Base-by-base conservation (phyloP, 345 rosid genomes). In the Gossypium rotundifolium region DNA sequence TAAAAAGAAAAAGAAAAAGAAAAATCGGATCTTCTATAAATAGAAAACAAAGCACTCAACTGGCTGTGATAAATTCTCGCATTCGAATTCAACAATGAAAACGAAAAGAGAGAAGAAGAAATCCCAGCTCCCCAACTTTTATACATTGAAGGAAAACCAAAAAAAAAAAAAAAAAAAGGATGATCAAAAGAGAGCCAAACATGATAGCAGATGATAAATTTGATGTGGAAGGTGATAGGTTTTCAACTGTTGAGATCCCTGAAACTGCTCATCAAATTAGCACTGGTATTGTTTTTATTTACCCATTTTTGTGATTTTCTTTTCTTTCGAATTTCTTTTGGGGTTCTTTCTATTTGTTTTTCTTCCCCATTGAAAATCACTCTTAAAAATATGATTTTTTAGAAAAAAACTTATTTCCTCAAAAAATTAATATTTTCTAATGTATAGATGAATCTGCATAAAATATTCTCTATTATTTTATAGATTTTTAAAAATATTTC, bases 221-320 rank as follows among this genome's bases (percentile, higher is more conserved):
- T 38, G 78, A 82, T 38, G 72, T 70, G 18, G 81, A 45, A 52
- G 64, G 42, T 65, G 65, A 69, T 18, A 85, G 71, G 65, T 77
- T 68, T 16, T 53, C 57, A 3, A 73, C 61, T 42, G 67, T 86
- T 63, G 88, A 85, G 20, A 53, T 83, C 72, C 91, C 95, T 14
- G 89, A 87, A 45, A 91, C 93, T 75, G 97, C 94, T 22, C 98
- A 93, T 80, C 88, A 87, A 79, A 88, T 93, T 66, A 88, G 98
- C 81, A 85, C 75, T 75, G 97, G 97, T 91, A 73, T 17, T 22
- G 20, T 53, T 13, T 82, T 17, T 70, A 63, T 27, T 51, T 16
- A 17, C 13, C 22, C 22, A 16, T 33, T 40, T 65, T 45, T 20
- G 20, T 20, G 33, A 65, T 65, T 45, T 53, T 17, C 38, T 52